These are phyloP conservation scores for Ocimum tenuiflorum DNA, from an alignment of 257 asterid genomes.

Conservation along the genomic window DNA sequence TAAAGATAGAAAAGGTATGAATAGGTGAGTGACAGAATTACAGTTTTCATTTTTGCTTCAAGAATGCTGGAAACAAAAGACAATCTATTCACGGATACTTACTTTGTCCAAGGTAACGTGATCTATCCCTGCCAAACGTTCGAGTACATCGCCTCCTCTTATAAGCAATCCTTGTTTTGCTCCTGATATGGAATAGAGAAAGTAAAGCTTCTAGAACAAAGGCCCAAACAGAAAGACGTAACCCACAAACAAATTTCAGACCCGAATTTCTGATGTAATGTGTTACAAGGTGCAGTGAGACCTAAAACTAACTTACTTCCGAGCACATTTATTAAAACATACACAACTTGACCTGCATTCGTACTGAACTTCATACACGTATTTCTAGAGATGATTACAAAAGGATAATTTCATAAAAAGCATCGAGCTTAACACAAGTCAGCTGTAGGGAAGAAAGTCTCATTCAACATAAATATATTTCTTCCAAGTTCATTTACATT, in stretches of 20 bases:
- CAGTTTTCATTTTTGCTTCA: neutral
- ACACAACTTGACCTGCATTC: conserved; percentile 1
- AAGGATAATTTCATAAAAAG: neutral
- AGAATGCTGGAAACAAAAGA: neutral
- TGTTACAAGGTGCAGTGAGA: neutral
- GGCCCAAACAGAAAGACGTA: conserved; percentile 13
- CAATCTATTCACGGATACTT: conserved; percentile 5
- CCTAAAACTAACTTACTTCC: conserved; percentile 9
- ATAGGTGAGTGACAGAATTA: neutral
- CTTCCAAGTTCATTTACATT: neutral
- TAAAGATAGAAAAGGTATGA: conserved; percentile 25
- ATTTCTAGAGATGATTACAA: conserved; percentile 5
- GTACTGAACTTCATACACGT: conserved; percentile 1
- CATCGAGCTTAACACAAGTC: neutral
- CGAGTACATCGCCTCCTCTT: conserved; percentile 96
- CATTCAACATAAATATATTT: neutral
- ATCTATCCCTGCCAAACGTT: conserved; percentile 81
- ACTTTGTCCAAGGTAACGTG: conserved; percentile 79
- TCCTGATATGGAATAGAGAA: conserved; percentile 40
- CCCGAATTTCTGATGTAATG: neutral
- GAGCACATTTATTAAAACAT: neutral
- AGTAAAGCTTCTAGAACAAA: conserved; percentile 16
- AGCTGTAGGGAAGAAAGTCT: neutral
- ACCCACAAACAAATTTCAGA: neutral
- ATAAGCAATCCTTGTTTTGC: conserved; percentile 92